phyloP scores from a whole-genome alignment of 2,329 filamentous ascomycete genomes.

The Alternaria arborescens region DNA sequence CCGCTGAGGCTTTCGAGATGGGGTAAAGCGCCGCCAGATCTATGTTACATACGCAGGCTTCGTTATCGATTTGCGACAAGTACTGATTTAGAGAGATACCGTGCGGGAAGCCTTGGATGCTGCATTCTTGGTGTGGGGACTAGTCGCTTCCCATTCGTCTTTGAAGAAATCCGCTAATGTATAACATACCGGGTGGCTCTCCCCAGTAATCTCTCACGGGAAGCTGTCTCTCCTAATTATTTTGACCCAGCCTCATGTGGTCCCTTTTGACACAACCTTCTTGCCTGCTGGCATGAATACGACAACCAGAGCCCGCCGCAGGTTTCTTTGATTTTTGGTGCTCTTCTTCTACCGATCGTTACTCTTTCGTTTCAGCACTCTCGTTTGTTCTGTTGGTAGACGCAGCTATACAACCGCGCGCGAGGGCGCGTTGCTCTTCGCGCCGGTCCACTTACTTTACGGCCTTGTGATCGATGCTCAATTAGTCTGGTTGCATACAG shows the following conservation, averaged over 20 bases:
- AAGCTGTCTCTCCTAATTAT: slow-evolving; percentile 27
- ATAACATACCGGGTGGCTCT: slow-evolving; percentile 27
- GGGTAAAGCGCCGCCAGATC: slow-evolving; percentile 21
- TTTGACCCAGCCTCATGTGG: slow-evolving; percentile 24
- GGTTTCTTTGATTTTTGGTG: slow-evolving; percentile 38
- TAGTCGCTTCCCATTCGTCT: slow-evolving; percentile 21
- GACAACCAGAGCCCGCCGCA: slow-evolving; percentile 34
- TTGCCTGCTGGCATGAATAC: slow-evolving; percentile 43
- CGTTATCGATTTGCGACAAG: slow-evolving; percentile 20
- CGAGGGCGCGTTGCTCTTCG: slow-evolving; percentile 38
- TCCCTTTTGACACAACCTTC: slow-evolving; percentile 22
- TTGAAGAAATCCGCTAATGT: slow-evolving; percentile 24
- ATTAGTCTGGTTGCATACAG: slow-evolving; percentile 47
- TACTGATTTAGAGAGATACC: slow-evolving; percentile 19
- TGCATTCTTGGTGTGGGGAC: slow-evolving; percentile 23
- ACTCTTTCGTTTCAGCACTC: slow-evolving; percentile 41
- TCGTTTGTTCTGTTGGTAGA: slow-evolving; percentile 44
- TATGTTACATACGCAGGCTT: slow-evolving; percentile 19
- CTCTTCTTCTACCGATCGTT: slow-evolving; percentile 39
- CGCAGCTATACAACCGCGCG: slow-evolving; percentile 36
- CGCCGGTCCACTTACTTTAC: slow-evolving; percentile 44
- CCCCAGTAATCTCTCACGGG: slow-evolving; percentile 25
- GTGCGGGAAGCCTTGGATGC: slow-evolving; percentile 20
- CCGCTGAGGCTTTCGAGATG: slow-evolving; percentile 21
- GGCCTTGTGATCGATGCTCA: slow-evolving; percentile 48